Percentiles rank a stretch among this genome's conserved stretches.
Conservation (phyloP, 768 basidiomycete genomes). For the Hygrocybe punicea region DNA sequence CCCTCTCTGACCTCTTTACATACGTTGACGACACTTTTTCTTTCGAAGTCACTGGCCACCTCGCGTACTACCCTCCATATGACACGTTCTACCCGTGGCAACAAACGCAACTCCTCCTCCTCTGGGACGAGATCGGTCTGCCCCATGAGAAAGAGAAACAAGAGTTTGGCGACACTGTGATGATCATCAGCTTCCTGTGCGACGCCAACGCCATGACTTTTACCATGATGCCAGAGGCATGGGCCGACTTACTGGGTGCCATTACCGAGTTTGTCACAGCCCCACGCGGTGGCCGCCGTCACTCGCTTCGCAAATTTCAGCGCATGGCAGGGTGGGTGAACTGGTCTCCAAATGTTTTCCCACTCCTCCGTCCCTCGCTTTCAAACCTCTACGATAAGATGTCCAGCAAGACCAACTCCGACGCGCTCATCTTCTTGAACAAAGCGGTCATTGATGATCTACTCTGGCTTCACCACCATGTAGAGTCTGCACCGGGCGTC, state of each 20-base stretch:
- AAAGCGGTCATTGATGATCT: too few species aligned
- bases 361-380: too few species aligned
- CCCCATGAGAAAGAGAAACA: constrained; percentile 42
- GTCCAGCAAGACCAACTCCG: too few species aligned
- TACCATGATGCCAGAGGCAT: constrained; percentile 10
- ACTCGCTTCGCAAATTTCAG: constrained; percentile 28
- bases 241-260: constrained; percentile 11
- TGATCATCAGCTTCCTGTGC: constrained; percentile 44
- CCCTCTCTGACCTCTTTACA: too few species aligned
- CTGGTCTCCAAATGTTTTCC: constrained; percentile 40
- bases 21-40: too few species aligned
- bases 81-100: constrained; percentile 22
- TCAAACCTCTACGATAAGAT: too few species aligned
- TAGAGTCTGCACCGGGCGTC: too few species aligned
- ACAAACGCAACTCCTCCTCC: constrained; percentile 31
- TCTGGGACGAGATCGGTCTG: constrained; percentile 42
- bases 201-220: constrained; percentile 36
- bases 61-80: constrained; percentile 8
- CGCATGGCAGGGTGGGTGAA: too few species aligned
- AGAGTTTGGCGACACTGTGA: constrained; percentile 27
- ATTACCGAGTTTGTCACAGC: background rate
- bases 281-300: constrained; percentile 2
- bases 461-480: too few species aligned
- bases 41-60: constrained; percentile 35
- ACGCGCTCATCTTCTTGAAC: too few species aligned